These are phyloP conservation scores for Rhizopus stolonifer DNA, from an alignment of 371 early-diverging fungal genomes.

Conservation along the genomic window DNA sequence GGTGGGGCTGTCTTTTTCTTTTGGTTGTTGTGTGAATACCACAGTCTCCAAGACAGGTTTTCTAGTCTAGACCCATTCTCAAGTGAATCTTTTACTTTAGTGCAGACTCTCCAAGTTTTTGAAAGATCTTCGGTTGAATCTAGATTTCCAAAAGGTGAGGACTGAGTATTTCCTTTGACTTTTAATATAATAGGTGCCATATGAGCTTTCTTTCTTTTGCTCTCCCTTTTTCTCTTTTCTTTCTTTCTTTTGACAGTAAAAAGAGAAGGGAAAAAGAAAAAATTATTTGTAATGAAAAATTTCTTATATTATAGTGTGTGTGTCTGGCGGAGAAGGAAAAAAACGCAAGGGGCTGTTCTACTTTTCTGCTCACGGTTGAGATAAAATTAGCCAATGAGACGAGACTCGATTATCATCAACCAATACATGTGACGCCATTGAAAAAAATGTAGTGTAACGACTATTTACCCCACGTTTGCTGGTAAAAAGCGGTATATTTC, in stretches of 20 bases:
- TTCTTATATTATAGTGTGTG: neutral
- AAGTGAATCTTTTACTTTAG: constrained; percentile 85
- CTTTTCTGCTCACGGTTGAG: neutral
- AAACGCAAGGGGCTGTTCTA: constrained; percentile 17
- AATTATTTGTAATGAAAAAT: too few species aligned
- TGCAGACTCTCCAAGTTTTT: constrained; percentile 80
- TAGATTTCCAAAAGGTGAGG: constrained; percentile 63
- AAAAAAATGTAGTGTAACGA: too few species aligned
- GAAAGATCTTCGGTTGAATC: constrained; percentile 71
- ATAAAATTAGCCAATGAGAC: neutral
- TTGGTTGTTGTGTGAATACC: constrained; percentile 73
- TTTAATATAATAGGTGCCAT: constrained; percentile 77
- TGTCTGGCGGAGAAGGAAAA: neutral
- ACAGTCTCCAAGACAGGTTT: constrained; percentile 85
- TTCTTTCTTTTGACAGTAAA: neutral
- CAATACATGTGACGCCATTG: neutral
- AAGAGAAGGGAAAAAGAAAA: neutral
- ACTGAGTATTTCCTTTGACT: constrained; percentile 66
- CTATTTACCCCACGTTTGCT: too few species aligned
- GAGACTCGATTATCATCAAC: neutral
- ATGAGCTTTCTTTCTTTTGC: neutral
- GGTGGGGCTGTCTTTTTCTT: constrained; percentile 12
- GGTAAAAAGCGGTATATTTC: too few species aligned
- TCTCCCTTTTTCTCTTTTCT: constrained; percentile 2
- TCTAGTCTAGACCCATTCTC: constrained; percentile 84